Base-by-base conservation (phyloP, 2,329 filamentous ascomycete genomes). In the Coniochaeta sp. region DNA sequence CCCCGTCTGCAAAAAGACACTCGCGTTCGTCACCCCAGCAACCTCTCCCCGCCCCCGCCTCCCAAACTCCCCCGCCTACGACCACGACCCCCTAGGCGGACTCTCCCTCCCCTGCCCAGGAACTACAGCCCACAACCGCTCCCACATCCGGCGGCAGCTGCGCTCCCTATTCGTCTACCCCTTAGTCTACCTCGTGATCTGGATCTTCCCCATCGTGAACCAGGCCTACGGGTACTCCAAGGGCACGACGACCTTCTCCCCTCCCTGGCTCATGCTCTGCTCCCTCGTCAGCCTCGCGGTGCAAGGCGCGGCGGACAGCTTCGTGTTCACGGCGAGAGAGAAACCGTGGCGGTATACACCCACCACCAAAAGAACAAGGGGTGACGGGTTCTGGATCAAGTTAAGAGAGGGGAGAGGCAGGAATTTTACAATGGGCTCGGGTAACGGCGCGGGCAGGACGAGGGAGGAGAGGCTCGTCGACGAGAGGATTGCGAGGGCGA, bases 121-220 rank as follows among this genome's bases (percentile, higher is more conserved):
- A n/a, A n/a, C n/a, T n/a, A n/a, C n/a, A n/a, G n/a, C 63, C 18
- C 61, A 65, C 45, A 64, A 76, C 8, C 76, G 82, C 12, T 70
- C 76, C 14, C 79, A 77, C 53, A 83, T 88, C 53, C 77, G 79
- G 42, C 78, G 83, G 9, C 86, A 91, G 60, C 74, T 91, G 2
- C 79, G 85, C 28, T 77, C 86, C 27, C 74, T 91, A 16, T 89
- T 91, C 67, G 81, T 90, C 47, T 92, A 92, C 63, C 88, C 88
- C 0, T 63, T 85, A 16, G 77, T 87, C 4, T 91, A 92, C 65
- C 74, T 87, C 18, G 66, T 81, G 4, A 80, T 89, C 57, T 92
- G 88, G 88, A 68, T 86, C 3, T 68, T 87, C 7, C 87, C 88
- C 0, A 88, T 91, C 58, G 69, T 84, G 2, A 74, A 74, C 2